A percentile compares a stretch with the other conserved stretches of the same genome.
These are phyloP conservation scores for Xylariales sp. DNA, from an alignment of 2,329 filamentous ascomycete genomes.

Conservation along the genomic window DNA sequence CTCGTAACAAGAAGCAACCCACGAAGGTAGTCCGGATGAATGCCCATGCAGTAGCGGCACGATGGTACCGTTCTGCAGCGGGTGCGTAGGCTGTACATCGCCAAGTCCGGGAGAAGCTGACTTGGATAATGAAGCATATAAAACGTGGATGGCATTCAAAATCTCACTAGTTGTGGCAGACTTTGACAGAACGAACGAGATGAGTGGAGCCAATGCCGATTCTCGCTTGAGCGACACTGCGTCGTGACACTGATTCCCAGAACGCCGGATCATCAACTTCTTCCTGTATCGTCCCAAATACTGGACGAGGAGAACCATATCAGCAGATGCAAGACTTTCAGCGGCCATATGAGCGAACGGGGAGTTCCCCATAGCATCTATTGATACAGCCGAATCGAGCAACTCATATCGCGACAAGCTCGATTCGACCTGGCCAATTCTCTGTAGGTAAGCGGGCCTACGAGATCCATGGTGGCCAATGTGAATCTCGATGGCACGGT, in stretches of 20 bases:
- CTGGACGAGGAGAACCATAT: slow-evolving; percentile 34
- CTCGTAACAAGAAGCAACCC: slow-evolving; percentile 51
- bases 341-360: slow-evolving; percentile 32
- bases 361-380: slow-evolving; percentile 19
- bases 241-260: background rate
- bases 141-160: slow-evolving; percentile 28
- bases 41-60: slow-evolving; percentile 37
- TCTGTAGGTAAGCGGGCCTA: slow-evolving; percentile 29
- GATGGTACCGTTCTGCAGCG: slow-evolving; percentile 54
- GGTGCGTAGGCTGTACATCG: slow-evolving; percentile 51
- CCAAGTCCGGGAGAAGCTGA: slow-evolving; percentile 24
- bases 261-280: background rate
- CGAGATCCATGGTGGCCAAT: slow-evolving; percentile 46
- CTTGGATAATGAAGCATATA: slow-evolving; percentile 30
- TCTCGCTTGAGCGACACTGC: background rate
- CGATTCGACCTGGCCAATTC: slow-evolving; percentile 44
- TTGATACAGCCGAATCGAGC: slow-evolving; percentile 28
- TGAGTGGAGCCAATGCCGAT: slow-evolving; percentile 12
- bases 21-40: slow-evolving; percentile 34
- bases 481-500: slow-evolving; percentile 86
- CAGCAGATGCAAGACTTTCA: slow-evolving; percentile 43
- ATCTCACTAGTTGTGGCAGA: slow-evolving; percentile 27
- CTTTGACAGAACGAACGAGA: slow-evolving; percentile 18
- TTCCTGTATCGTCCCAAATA: slow-evolving; percentile 16
- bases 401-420: slow-evolving; percentile 41